Base-by-base conservation (phyloP, 176 grass and related monocot species). In the Aegilops sharonensis region DNA sequence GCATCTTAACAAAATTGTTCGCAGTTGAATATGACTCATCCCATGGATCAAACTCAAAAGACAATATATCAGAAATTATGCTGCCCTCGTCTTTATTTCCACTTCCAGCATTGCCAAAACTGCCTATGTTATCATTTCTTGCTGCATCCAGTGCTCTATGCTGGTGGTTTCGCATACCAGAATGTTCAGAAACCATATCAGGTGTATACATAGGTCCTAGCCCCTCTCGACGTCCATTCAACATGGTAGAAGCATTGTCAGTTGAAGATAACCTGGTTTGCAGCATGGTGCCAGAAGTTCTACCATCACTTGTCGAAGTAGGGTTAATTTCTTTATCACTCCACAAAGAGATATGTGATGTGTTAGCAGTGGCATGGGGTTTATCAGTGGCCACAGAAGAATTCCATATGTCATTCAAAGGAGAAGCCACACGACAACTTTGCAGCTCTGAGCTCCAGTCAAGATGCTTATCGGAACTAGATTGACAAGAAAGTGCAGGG, bases 41-140 rank as follows among this genome's bases (percentile, higher is more conserved):
- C 94, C 94, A 99, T n/a, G 90, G 94, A 84, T 99, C 91, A 88
- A 99, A 94, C 62, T 99, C 94, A 70, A 95, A 90, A 50, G 89
- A 88, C 57, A 96, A 85, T 25, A 96, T 93, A 90, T 96, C 89
- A 77, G 94, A 93, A 85, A 99, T 94, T 85, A 99, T 96, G 65
- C 72, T 91, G 77, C 81, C 91, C 83, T 96, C 97, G 72, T 93
- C 92, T 61, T 83, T 96, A 94, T 94, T 87, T 94, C 95, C 82
- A 70, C 74, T 90, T 87, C 34, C 52, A 82, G 85, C 37, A 30
- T 83, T 96, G 65, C 92, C 89, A 91, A 83, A 83, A 94, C 71
- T 88, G 23, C 87, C 78, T 72, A 80, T n/a, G 43, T 79, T 89
- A 81, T 80, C 80, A 84, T 11, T 39, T 86, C 36, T 88, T 78